Evolutionary conservation across 768 basidiomycete species (phyloP), one percentile per base, ranked within the genome.

Genomic region (Erythrobasidium yunnanense): DNA sequence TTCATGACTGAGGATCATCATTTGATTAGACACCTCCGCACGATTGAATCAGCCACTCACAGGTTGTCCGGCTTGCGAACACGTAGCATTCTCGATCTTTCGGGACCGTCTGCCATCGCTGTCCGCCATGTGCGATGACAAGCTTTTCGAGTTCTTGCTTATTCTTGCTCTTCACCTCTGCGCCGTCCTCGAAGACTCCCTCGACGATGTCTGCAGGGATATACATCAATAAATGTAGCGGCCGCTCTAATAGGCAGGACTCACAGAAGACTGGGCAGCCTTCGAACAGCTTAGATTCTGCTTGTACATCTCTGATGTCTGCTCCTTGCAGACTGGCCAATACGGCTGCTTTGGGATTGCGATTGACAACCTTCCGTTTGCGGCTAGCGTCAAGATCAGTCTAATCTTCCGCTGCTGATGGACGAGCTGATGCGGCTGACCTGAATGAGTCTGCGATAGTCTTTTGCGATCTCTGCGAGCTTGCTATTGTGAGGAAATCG

Each of bases 1-100:
- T 70, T 87, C 84, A 71, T 85, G 86, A 0, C 85, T 87, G 88
- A 60, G 29, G n/a, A n/a, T n/a, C n/a, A n/a, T n/a, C n/a, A n/a
- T 4, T 46, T n/a, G 68, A 47, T 45, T 23, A 13, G 27, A 32
- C 4, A 53, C 23, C 52, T 23, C 7, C 22, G 35, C 34, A 33
- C 54, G 55, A 49, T 32, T 57, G 33, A 25, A 4, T 18, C 5
- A 4, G 7, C 54, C 25, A 4, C 86, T 70, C 69, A 89, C 89
- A 85, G 50, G 79, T 87, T 11, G 78, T 80, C 47, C 76, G 80
- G 8, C 89, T 87, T 80, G 22, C 87, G 79, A 76, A 87, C 83
- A 47, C 82, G 79, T 70, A 38, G 52, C 52, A 32, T 34, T 73
- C 81, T 30, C 63, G 87, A 87, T 58, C 38, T 38, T 66, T 66